phyloP scores from a whole-genome alignment of 306 rosid species.

The Prosopis cineraria region DNA sequence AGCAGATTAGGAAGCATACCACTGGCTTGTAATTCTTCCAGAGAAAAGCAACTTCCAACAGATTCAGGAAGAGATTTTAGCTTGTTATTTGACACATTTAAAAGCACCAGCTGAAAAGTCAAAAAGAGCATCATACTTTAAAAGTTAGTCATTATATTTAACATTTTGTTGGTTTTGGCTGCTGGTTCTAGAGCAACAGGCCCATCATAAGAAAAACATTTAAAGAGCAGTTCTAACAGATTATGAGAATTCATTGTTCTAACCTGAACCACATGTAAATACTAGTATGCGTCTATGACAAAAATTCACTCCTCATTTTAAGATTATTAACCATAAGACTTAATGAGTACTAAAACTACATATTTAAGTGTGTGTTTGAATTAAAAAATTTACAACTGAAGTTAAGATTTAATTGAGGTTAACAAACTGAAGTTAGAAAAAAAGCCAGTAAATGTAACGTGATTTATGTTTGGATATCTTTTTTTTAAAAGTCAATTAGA shows the following conservation, averaged over 20 bases:
- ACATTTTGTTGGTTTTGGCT: neutral
- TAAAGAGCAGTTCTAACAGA: constrained; percentile 15
- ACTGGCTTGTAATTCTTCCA: constrained; percentile 95
- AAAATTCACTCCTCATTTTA: neutral
- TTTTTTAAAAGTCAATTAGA: no score
- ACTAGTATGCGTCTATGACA: constrained; percentile 8
- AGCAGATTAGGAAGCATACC: constrained; percentile 48
- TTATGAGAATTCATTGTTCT: constrained; percentile 1
- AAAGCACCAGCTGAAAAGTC: constrained; percentile 72
- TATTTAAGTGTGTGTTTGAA: no score
- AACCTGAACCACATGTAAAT: constrained; percentile 25
- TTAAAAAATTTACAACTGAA: no score
- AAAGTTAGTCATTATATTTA: constrained; percentile 33
- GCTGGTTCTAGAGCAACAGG: neutral
- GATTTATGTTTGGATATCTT: no score
- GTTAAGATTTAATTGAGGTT: no score
- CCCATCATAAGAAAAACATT: neutral
- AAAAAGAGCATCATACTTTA: constrained; percentile 38
- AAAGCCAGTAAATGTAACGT: no score
- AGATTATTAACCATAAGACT: constrained; percentile 11
- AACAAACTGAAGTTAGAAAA: no score
- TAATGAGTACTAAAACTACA: constrained; percentile 5
- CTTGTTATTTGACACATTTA: constrained; percentile 85
- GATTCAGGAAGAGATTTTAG: constrained; percentile 89
- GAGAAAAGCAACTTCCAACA: constrained; percentile 88